These are phyloP conservation scores for Calonectria ilicicola DNA, from an alignment of 2,329 filamentous ascomycete genomes.

Conservation along the genomic window DNA sequence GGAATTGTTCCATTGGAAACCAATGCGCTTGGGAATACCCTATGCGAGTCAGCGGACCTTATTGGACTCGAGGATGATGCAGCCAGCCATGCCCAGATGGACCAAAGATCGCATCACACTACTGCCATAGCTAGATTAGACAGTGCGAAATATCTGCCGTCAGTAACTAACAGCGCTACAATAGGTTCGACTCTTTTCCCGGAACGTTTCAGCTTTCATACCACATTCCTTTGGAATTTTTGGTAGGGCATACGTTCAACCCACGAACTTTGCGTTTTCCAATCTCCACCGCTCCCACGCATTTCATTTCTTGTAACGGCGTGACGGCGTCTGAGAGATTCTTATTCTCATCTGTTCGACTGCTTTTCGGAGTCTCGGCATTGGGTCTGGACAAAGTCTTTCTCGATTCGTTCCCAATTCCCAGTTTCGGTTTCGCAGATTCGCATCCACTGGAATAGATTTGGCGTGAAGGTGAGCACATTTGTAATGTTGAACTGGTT, in stretches of 20 bases:
- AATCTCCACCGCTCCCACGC: slow-evolving; percentile 42
- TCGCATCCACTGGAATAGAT: slow-evolving; percentile 44
- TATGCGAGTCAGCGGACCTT: not conserved
- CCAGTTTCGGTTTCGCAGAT: slow-evolving; percentile 44
- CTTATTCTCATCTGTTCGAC: slow-evolving; percentile 51
- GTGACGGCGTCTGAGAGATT: slow-evolving; percentile 55
- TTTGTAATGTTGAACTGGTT: not conserved
- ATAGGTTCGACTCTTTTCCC: slow-evolving; percentile 56
- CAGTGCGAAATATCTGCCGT: not conserved
- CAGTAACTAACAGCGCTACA: slow-evolving; percentile 38
- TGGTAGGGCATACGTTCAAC: slow-evolving; percentile 51
- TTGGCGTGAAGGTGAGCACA: slow-evolving; percentile 41
- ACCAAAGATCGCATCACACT: not conserved
- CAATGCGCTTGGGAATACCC: not conserved
- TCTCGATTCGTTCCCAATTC: slow-evolving; percentile 49
- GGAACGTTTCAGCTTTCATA: slow-evolving; percentile 54
- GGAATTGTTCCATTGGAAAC: not conserved
- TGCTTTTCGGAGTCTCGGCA: slow-evolving; percentile 52
- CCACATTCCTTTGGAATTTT: slow-evolving; percentile 55
- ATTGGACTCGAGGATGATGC: not conserved
- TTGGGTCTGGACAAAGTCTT: slow-evolving; percentile 51
- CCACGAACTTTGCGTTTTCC: slow-evolving; percentile 45
- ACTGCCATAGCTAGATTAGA: not conserved
- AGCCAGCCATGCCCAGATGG: not conserved
- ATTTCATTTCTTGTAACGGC: slow-evolving; percentile 51